A percentile compares a stretch with the other conserved stretches of the same genome.
phyloP scores from a whole-genome alignment of 192 early-diverging fungal genomes.

The Umbelopsis sp. region DNA sequence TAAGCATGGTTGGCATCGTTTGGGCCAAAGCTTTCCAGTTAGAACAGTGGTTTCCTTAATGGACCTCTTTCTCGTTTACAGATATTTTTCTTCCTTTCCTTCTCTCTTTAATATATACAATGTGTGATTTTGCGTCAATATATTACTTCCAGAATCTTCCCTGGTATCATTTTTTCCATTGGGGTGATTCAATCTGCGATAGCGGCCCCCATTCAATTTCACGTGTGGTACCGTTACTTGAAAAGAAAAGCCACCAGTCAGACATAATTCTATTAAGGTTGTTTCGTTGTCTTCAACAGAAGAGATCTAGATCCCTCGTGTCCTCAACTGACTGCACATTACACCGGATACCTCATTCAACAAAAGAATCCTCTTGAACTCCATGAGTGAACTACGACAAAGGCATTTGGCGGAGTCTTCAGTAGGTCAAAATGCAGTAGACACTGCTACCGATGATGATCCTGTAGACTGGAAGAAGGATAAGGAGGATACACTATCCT shows the following conservation, averaged over 20 bases:
- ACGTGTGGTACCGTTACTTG: slow-evolving; percentile 5
- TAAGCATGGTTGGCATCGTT: slow-evolving; percentile 11
- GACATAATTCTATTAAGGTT: background rate
- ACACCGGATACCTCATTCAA: too few relatives aligned
- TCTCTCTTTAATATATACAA: slow-evolving; percentile 6
- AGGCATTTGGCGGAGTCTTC: slow-evolving; percentile 10
- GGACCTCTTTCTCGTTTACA: background rate
- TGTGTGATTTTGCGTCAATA: background rate
- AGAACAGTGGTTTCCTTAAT: background rate
- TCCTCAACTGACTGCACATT: slow-evolving; percentile 15
- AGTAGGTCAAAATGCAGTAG: background rate
- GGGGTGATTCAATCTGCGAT: background rate
- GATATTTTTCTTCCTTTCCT: background rate
- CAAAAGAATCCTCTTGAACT: too few relatives aligned
- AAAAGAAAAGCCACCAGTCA: background rate
- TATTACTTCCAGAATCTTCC: background rate
- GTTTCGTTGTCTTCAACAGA: slow-evolving; percentile 19
- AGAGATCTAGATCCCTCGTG: background rate
- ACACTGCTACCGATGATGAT: background rate
- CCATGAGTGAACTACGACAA: slow-evolving; percentile 15
- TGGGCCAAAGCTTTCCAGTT: slow-evolving; percentile 17
- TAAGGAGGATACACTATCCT: slow-evolving; percentile 15
- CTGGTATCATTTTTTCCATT: background rate
- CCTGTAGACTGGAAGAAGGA: slow-evolving; percentile 11
- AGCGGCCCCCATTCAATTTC: slow-evolving; percentile 1